Evolutionary conservation across 2,329 filamentous ascomycete species (phyloP), one percentile per base, ranked within the genome.

Genomic region (Grosmannia huntii): DNA sequence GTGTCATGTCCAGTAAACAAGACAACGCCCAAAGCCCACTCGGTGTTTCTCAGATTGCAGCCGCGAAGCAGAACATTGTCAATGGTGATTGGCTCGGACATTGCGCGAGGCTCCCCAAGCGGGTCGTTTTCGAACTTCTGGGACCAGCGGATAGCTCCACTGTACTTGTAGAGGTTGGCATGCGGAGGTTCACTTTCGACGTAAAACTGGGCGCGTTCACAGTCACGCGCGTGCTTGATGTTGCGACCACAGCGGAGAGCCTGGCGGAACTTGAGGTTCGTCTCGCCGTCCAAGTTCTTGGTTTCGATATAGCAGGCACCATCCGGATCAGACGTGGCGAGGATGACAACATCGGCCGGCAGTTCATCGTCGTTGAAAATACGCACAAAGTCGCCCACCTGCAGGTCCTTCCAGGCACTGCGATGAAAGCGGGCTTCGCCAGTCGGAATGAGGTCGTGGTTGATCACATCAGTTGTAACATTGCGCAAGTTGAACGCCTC

Each of bases 241-340:
- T 83, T 77, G 57, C 87, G 85, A 14, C 91, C 89, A 67, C 89
- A 94, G 62, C 92, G 88, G 49, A 99, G 79, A 23, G 94, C 90
- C 67, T 92, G 89, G 60, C 94, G 87, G 61, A 96, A 90, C 72
- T 99, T 99, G 62, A 99, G 75, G 66, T 99, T 99, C 2, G 94
- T 99, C 73, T 99, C 94, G 55, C 94, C 94, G 67, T 99, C 94
- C 75, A 99, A 70, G 69, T 96, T 97, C 76, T 97, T 99, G 2
- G 94, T 99, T 72, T 99, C 94, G 25, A 99, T 87, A 66, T 96
- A 99, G 72, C 94, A 99, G 44, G 89, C 89, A 55, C 94, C 94
- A 65, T 99, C 94, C 0, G 87, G 81, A 65, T 97, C 94, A 2
- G 94, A 96, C 0, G 94, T 97, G 2, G 94, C 89, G 27, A 99